Evolutionary conservation across 176 grass and related monocot species (phyloP).

Genomic region (Puccinellia tenuiflora): DNA sequence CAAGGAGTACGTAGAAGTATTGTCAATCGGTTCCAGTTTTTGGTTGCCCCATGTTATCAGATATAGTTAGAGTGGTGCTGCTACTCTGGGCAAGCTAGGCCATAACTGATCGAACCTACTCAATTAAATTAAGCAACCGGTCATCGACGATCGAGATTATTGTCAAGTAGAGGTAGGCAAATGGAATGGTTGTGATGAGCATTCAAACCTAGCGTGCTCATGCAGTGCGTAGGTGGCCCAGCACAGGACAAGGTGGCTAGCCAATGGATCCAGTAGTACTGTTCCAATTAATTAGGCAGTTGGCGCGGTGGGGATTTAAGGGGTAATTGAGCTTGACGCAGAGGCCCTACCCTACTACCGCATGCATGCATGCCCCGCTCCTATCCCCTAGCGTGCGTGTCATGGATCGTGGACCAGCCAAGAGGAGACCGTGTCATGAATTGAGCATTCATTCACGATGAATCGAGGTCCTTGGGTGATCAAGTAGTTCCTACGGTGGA

Average conservation of each 20-base stretch:
- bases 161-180: neutral
- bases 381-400: neutral
- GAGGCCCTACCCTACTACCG: neutral
- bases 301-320: slow-evolving; percentile 31
- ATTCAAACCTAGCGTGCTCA: neutral
- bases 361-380: neutral
- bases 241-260: neutral
- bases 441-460: neutral
- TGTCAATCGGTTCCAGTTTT: neutral
- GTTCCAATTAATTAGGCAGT: slow-evolving; percentile 23
- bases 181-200: neutral
- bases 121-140: neutral
- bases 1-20: neutral
- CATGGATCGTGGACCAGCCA: neutral
- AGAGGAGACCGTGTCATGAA: neutral
- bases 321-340: slow-evolving; percentile 4
- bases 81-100: neutral
- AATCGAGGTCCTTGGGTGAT: too few relatives aligned
- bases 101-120: too few relatives aligned
- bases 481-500: too few relatives aligned
- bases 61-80: neutral
- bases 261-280: neutral
- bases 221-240: neutral
- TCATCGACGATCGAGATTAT: neutral
- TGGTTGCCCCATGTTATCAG: neutral